A percentile compares a stretch with the other conserved stretches of the same genome.
Conservation (phyloP, 495 filamentous ascomycete genomes). For the Tuber aestivum region DNA sequence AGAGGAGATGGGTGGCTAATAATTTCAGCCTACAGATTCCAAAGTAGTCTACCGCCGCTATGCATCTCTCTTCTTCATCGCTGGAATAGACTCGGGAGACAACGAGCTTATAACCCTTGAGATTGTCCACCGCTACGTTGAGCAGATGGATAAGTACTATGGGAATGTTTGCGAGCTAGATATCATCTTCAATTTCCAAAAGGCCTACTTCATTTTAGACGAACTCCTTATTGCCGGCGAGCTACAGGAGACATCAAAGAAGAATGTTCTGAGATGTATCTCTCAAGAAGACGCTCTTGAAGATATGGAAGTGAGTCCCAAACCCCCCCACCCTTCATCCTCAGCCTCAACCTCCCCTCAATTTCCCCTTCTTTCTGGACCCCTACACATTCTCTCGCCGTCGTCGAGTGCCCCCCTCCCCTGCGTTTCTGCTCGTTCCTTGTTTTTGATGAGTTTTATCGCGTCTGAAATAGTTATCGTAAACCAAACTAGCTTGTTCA, state of each 20-base stretch:
- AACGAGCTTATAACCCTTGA: slow-evolving; percentile 98
- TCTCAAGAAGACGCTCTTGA: slow-evolving; percentile 39
- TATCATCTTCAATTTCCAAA: slow-evolving; percentile 99
- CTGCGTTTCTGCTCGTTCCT: neutral
- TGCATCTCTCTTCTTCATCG: slow-evolving; percentile 98
- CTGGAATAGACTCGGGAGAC: slow-evolving; percentile 85
- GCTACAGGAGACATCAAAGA: slow-evolving; percentile 98
- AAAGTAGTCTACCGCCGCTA: slow-evolving; percentile 98
- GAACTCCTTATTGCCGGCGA: slow-evolving; percentile 92
- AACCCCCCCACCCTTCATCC: neutral
- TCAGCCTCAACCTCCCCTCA: neutral
- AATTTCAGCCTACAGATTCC: slow-evolving; percentile 57
- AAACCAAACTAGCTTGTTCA: slow-evolving; percentile 27
- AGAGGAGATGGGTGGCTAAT: neutral
- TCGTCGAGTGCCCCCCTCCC: neutral
- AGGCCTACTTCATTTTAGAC: slow-evolving; percentile 97
- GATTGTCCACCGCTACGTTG: slow-evolving; percentile 96
- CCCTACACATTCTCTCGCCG: neutral
- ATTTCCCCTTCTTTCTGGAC: neutral
- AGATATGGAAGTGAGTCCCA: slow-evolving; percentile 39
- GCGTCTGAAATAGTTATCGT: slow-evolving; percentile 32
- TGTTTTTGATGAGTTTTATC: slow-evolving; percentile 20
- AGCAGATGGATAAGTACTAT: slow-evolving; percentile 99
- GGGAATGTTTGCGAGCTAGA: slow-evolving; percentile 99
- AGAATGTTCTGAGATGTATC: slow-evolving; percentile 93